A percentile compares a stretch with the other conserved stretches of the same genome.
These are phyloP conservation scores for Calocybe indica DNA, from an alignment of 768 basidiomycete genomes.

Conservation along the genomic window DNA sequence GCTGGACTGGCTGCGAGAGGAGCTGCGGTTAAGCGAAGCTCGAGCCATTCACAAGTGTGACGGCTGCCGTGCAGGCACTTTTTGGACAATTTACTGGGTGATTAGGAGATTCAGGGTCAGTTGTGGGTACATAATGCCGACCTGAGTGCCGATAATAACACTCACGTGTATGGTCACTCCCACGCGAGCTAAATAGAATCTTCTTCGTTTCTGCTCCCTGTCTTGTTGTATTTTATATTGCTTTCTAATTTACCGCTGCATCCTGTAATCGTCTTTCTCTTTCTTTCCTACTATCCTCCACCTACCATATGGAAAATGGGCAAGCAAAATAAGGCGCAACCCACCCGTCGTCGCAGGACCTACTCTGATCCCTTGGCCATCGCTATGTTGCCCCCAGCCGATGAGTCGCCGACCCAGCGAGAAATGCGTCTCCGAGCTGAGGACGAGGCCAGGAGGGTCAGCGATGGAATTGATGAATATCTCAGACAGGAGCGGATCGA, in stretches of 20 bases:
- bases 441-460: conserved; percentile 64
- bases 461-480: conserved; percentile 77
- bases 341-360: conserved; percentile 30
- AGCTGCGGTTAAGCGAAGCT: no score
- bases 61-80: no score
- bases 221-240: conserved; percentile 17
- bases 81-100: no score
- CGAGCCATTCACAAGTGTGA: no score
- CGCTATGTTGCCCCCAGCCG: conserved; percentile 60
- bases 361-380: conserved; percentile 68
- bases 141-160: conserved; percentile 13
- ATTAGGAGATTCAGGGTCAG: not conserved
- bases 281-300: conserved; percentile 15
- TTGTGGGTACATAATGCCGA: conserved; percentile 3
- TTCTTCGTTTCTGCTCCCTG: conserved; percentile 15
- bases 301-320: conserved; percentile 27
- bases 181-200: conserved; percentile 16
- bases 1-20: no score
- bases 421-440: conserved; percentile 62
- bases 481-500: conserved; percentile 61
- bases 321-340: conserved; percentile 25
- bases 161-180: conserved; percentile 15
- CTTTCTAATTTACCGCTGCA: conserved; percentile 10
- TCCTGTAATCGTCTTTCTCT: conserved; percentile 12
- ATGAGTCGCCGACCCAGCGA: conserved; percentile 67